These are phyloP conservation scores for Thelonectria rubi DNA, from an alignment of 2,329 filamentous ascomycete species.

Conservation along the genomic window DNA sequence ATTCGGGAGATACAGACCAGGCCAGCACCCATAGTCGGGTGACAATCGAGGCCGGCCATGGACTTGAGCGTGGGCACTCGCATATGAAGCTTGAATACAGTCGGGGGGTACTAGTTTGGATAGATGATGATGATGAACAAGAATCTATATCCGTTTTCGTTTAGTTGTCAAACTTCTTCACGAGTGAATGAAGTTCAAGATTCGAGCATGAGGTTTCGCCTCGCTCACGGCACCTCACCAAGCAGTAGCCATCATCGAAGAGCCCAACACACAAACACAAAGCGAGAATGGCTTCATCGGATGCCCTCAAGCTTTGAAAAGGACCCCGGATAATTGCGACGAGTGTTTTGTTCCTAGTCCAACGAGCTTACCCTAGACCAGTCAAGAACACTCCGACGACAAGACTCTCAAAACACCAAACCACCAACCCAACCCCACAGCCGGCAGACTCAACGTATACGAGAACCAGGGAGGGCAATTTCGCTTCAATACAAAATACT, in stretches of 20 bases:
- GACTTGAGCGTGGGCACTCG: background rate
- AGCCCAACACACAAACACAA: no score
- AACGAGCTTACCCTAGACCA: background rate
- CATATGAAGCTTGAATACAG: background rate
- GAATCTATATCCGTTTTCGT: background rate
- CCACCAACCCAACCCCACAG: background rate
- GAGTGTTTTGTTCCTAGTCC: no score
- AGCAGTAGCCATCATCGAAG: no score
- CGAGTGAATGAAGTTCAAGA: no score
- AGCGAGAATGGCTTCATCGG: no score
- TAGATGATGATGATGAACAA: background rate
- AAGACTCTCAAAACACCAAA: background rate
- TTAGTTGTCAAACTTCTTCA: background rate
- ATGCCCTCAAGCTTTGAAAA: no score
- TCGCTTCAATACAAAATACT: no score
- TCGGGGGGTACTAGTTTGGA: background rate
- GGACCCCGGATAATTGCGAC: no score
- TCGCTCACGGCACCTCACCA: no score
- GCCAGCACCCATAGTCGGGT: constrained; percentile 51
- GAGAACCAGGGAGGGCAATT: no score
- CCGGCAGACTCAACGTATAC: no score
- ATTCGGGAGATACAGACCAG: constrained; percentile 66
- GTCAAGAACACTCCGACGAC: background rate
- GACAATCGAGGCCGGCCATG: background rate
- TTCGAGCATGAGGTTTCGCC: no score